Evolutionary conservation across 257 asterid genomes (phyloP).

Genomic region (Solanum appendiculatum): DNA sequence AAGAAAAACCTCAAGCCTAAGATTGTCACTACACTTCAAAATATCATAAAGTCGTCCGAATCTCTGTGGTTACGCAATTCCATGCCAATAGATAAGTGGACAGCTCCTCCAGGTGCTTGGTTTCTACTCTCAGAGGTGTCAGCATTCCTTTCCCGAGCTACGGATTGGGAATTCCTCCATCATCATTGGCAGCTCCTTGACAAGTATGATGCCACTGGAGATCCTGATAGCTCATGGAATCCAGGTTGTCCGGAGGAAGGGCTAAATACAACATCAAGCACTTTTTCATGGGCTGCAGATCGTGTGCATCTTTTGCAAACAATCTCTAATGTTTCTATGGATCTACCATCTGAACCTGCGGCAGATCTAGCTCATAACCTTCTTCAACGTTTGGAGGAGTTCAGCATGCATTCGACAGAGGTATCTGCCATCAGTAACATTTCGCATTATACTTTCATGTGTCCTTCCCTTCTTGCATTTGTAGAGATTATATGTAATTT

Average conservation of each 20-base stretch:
- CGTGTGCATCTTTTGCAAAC: conserved; percentile 91
- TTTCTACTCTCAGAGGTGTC: conserved; percentile 82
- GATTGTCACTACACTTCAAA: conserved; percentile 61
- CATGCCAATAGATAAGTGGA: conserved; percentile 74
- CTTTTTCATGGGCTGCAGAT: conserved; percentile 78
- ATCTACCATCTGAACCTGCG: conserved; percentile 80
- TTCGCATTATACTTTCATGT: background rate
- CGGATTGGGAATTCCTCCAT: conserved; percentile 89
- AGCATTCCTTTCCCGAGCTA: conserved; percentile 57
- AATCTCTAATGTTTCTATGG: conserved; percentile 71
- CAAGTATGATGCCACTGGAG: conserved; percentile 35
- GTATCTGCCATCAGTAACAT: conserved; percentile 23
- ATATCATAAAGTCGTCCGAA: conserved; percentile 61
- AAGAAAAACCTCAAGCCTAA: conserved; percentile 61
- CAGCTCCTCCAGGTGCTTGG: conserved; percentile 98
- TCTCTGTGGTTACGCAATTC: conserved; percentile 44
- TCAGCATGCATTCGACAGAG: conserved; percentile 93
- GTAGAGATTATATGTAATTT: background rate
- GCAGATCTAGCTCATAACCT: conserved; percentile 82
- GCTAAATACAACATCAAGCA: conserved; percentile 37
- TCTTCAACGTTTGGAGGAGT: conserved; percentile 70
- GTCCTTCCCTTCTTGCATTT: background rate
- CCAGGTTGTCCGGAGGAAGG: conserved; percentile 23
- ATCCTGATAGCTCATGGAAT: conserved; percentile 26
- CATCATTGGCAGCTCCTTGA: conserved; percentile 90